Percentiles rank a stretch among this genome's conserved stretches.
Evolutionary conservation across 2,329 filamentous ascomycete genomes (phyloP).

Genomic region (Cordyceps farinosa): DNA sequence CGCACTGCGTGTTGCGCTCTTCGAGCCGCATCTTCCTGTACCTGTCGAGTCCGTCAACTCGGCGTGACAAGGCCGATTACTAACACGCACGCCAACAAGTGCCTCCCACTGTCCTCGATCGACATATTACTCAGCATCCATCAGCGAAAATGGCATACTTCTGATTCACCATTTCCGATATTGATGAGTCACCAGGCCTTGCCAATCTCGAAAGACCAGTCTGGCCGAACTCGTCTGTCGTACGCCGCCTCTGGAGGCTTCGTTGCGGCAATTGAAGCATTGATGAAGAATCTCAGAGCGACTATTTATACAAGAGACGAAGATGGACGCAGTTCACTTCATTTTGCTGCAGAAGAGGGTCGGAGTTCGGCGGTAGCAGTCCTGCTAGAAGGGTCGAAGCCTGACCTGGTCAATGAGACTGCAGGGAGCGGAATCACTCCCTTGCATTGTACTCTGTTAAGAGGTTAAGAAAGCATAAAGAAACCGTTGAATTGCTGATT

Average conservation of each 20-base stretch:
- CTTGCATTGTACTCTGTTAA: not conserved
- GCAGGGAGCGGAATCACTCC: not conserved
- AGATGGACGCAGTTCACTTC: not conserved
- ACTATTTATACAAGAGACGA: not conserved
- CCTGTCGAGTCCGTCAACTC: too few species aligned
- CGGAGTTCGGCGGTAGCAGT: not conserved
- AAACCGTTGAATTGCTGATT: not conserved
- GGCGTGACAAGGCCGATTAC: too few species aligned
- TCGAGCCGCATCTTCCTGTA: too few species aligned
- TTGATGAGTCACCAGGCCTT: not conserved
- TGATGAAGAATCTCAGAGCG: not conserved
- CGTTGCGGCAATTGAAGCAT: not conserved
- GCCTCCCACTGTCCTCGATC: too few species aligned
- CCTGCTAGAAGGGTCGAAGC: not conserved
- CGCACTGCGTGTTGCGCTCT: too few species aligned
- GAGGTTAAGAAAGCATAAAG: not conserved
- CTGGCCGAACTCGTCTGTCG: slow-evolving; percentile 5
- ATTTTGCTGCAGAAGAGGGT: not conserved
- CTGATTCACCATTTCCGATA: not conserved
- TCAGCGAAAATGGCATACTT: too few species aligned
- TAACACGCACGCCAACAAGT: too few species aligned
- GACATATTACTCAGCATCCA: too few species aligned
- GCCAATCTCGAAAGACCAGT: not conserved
- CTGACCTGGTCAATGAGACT: not conserved
- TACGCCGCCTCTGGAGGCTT: not conserved